These are phyloP conservation scores for Tilletia horrida DNA, from an alignment of 1,284 basidiomycete species.

Conservation along the genomic window DNA sequence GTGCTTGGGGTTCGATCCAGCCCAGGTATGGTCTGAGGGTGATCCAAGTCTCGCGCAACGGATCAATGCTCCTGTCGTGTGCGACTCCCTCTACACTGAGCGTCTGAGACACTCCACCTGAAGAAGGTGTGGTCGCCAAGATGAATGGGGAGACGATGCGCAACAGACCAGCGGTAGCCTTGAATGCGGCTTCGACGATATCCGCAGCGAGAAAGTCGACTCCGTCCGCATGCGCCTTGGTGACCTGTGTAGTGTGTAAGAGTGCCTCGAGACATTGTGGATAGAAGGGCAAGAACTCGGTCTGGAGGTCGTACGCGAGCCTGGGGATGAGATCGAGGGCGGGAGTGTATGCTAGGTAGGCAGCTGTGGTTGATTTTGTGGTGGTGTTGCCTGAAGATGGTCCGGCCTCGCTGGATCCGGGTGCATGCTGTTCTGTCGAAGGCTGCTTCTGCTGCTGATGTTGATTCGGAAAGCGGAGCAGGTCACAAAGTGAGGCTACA, in stretches of 20 bases:
- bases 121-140: slow-evolving; percentile 18
- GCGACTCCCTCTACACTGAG: too few relatives aligned
- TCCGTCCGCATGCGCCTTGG: slow-evolving; percentile 41
- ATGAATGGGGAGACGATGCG: slow-evolving; percentile 43
- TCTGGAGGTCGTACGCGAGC: slow-evolving; percentile 47
- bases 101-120: too few relatives aligned
- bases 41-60: slow-evolving; percentile 36
- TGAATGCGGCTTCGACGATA: slow-evolving; percentile 50
- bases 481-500: slow-evolving; percentile 23
- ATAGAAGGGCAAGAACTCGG: slow-evolving; percentile 52
- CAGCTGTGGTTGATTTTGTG: not conserved
- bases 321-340: slow-evolving; percentile 51
- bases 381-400: too few relatives aligned
- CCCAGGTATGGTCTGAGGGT: slow-evolving; percentile 43
- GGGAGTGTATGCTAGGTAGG: slow-evolving; percentile 49
- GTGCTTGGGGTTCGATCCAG: slow-evolving; percentile 19
- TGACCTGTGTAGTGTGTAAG: slow-evolving; percentile 42
- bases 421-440: not conserved
- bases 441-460: slow-evolving; percentile 17
- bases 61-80: too few relatives aligned
- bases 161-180: slow-evolving; percentile 47
- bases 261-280: slow-evolving; percentile 38
- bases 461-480: slow-evolving; percentile 13
- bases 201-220: slow-evolving; percentile 48
- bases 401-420: too few relatives aligned